These are phyloP conservation scores for Hypoxylon intermedium DNA, from an alignment of 495 filamentous ascomycete genomes.

Conservation along the genomic window DNA sequence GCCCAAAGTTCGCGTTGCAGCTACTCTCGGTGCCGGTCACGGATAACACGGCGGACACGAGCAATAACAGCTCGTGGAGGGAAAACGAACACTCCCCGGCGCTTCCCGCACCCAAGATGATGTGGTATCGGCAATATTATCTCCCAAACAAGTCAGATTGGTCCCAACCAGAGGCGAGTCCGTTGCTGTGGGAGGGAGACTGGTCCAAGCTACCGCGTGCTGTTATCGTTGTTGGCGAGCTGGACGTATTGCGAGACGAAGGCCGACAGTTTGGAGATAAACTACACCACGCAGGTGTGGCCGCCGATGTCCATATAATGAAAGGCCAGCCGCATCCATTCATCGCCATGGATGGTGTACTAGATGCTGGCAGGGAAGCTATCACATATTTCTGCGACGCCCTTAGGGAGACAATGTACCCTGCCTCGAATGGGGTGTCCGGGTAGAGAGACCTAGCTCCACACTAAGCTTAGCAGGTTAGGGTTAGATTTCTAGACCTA, in stretches of 20 bases:
- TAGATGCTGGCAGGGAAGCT: constrained; percentile 60
- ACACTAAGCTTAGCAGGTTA: no score
- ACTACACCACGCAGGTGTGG: constrained; percentile 54
- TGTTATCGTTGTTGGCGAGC: constrained; percentile 62
- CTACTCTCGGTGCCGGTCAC: constrained; percentile 65
- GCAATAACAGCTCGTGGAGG: constrained; percentile 56
- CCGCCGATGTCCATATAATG: constrained; percentile 61
- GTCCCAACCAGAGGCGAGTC: constrained; percentile 61
- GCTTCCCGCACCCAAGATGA: constrained; percentile 62
- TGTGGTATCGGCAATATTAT: constrained; percentile 66
- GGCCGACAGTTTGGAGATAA: constrained; percentile 62
- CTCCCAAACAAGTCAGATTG: constrained; percentile 55
- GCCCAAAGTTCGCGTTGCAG: constrained; percentile 53
- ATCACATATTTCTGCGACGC: constrained; percentile 63
- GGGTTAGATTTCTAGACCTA: no score
- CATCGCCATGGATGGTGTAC: constrained; percentile 64
- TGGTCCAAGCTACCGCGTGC: constrained; percentile 59
- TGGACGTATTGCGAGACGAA: constrained; percentile 62
- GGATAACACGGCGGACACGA: constrained; percentile 60
- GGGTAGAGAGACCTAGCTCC: no score
- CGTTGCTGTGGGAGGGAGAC: constrained; percentile 57
- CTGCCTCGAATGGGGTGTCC: not conserved
- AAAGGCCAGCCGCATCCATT: constrained; percentile 69
- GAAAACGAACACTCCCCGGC: constrained; percentile 59
- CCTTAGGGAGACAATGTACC: constrained; percentile 39